Percentiles rank a stretch among this genome's conserved stretches.
These are phyloP conservation scores for Kurtzmaniella quercitrusa DNA, from an alignment of 1,139 yeast genomes.

Conservation along the genomic window DNA sequence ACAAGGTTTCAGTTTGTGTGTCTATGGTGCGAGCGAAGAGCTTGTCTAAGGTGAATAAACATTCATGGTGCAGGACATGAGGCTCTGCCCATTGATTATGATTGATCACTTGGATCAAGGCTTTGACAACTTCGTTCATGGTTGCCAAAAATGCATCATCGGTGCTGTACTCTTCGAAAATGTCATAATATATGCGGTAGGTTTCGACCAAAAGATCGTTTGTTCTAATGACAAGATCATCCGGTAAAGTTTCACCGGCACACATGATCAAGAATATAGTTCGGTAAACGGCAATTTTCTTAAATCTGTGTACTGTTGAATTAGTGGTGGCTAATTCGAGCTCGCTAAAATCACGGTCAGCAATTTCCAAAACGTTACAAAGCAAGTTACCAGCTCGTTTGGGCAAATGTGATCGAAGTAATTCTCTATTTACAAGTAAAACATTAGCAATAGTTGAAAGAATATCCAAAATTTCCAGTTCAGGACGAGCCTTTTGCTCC, in stretches of 20 bases:
- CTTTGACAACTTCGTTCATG: conserved; percentile 3
- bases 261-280: conserved; percentile 24
- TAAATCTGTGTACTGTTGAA: not conserved
- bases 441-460: conserved; percentile 25
- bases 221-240: not conserved
- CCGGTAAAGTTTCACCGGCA: conserved; percentile 13
- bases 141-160: conserved; percentile 1
- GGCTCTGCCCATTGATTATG: not conserved
- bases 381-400: not conserved
- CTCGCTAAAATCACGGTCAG: conserved; percentile 1
- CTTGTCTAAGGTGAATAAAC: not conserved
- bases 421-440: conserved; percentile 21
- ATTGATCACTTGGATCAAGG: conserved; percentile 1
- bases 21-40: not conserved
- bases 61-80: not conserved
- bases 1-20: not conserved
- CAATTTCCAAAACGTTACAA: not conserved
- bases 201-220: not conserved
- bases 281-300: conserved; percentile 18
- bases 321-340: conserved; percentile 4
- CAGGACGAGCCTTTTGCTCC: conserved; percentile 4
- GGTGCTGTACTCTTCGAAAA: not conserved
- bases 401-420: conserved; percentile 17
- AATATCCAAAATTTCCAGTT: conserved; percentile 16
- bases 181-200: not conserved